Conservation (phyloP, 2,329 filamentous ascomycete species). For the Dactylellina cionopaga region DNA sequence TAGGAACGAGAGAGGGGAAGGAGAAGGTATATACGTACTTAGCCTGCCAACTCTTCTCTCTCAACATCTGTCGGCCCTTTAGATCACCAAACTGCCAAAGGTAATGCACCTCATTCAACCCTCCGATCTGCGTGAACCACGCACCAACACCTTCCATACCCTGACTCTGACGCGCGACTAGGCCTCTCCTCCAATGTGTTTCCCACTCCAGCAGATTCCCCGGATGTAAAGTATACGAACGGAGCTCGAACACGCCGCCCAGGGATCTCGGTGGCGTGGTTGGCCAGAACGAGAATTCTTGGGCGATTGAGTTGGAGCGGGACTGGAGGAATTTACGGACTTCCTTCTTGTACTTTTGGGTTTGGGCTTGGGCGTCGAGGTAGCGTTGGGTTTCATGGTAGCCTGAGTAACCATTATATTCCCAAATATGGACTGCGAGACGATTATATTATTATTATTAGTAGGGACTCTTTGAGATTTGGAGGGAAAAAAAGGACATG, state of each 20-base stretch:
- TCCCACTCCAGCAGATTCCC: conserved; percentile 98
- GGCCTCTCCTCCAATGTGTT: conserved; percentile 92
- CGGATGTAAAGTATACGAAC: conserved; percentile 94
- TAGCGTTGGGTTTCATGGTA: conserved; percentile 91
- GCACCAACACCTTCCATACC: conserved; percentile 99
- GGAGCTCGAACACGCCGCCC: conserved; percentile 92
- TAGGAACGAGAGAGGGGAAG: not conserved
- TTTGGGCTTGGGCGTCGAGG: conserved; percentile 85
- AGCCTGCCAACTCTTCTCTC: conserved; percentile 85
- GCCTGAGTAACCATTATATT: conserved; percentile 87
- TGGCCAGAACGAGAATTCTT: conserved; percentile 99
- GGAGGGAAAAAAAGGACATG: not conserved
- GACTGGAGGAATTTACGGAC: conserved; percentile 84
- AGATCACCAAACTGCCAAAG: conserved; percentile 98
- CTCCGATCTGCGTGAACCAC: conserved; percentile 98
- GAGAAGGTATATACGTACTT: conserved; percentile 22
- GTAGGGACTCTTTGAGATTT: conserved; percentile 58
- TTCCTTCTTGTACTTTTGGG: conserved; percentile 81
- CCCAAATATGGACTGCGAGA: conserved; percentile 94
- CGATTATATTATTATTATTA: not conserved
- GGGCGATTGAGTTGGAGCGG: conserved; percentile 93
- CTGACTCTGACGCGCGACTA: conserved; percentile 82
- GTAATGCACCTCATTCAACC: conserved; percentile 96
- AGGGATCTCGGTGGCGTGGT: conserved; percentile 89
- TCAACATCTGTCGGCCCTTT: conserved; percentile 86